Base-by-base conservation (phyloP, 2,329 filamentous ascomycete species). In the Neophaeococcomyces aloes region DNA sequence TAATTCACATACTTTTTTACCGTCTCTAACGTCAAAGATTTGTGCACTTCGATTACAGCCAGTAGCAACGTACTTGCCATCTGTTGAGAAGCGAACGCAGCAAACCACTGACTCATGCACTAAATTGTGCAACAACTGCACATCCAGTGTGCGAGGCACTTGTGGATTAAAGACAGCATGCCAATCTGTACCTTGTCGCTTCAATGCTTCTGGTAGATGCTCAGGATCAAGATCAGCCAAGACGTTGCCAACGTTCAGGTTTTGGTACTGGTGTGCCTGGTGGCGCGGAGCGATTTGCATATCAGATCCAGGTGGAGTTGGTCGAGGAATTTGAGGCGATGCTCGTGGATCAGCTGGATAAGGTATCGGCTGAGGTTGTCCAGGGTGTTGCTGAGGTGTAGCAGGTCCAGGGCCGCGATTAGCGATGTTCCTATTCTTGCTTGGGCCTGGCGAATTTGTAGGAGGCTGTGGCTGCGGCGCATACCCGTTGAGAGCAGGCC, bases 41-140 rank as follows among this genome's bases (percentile, higher is more conserved):
- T 96, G 89, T n/a, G 91, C 91, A n/a, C 87, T 94, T 51, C 88
- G 75, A 65, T 98, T 98, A 72, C 91, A 96, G 33, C 91, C 91
- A 4, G 91, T 98, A 6, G 91, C 91, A 44, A 98, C 84, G 56
- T 86, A 95, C 60, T 94, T 88, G 54, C 91, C 91, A 59, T 98
- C 91, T 44, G 84, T 78, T 61, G 89, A 96, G 71, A 98, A 98
- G 46, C 91, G 78, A 29, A 98, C 91, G 62, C 91, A 98, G 74
- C 91, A 98, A 1, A 98, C 91, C 3, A 98, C 91, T 57, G 89
- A 96, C 60, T 94, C 86, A 59, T 98, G 91, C 48, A 79, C 78
- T 42, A 98, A 75, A 45, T 87, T 94, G 67, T 96, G 91, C 37
- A 95, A 82, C 30, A 98, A 74, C 53, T 95, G 87, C 42, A 98